These are phyloP conservation scores for Coemansia sp. DNA, from an alignment of 192 early-diverging fungal species.

Conservation along the genomic window DNA sequence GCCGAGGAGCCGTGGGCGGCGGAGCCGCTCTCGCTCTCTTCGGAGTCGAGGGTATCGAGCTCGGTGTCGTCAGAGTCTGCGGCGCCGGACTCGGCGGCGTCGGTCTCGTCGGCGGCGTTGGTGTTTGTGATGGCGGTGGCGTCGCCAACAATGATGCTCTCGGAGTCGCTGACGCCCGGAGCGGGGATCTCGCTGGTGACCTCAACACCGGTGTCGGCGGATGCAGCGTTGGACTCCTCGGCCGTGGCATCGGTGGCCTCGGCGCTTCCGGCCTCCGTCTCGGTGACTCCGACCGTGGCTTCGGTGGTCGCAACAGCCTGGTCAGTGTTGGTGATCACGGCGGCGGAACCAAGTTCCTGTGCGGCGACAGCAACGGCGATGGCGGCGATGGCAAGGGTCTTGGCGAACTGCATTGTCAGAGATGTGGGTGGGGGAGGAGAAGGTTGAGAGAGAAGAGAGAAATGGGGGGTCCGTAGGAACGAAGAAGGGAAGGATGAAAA, in stretches of 20 bases:
- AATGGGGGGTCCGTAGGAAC: background rate
- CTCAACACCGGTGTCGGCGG: background rate
- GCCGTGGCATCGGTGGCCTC: background rate
- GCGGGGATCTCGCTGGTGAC: background rate
- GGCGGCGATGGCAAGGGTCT: constrained; percentile 40
- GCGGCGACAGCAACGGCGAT: constrained; percentile 39
- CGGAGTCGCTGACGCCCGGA: background rate
- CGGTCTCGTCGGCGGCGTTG: background rate
- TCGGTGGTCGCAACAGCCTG: background rate
- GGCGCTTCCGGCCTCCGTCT: constrained; percentile 3
- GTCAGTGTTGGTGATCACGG: constrained; percentile 10
- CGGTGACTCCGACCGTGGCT: background rate
- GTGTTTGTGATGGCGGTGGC: background rate
- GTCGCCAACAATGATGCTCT: background rate
- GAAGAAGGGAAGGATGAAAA: constrained; percentile 10
- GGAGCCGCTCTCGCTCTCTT: background rate
- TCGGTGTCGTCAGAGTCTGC: constrained; percentile 1
- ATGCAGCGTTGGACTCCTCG: background rate
- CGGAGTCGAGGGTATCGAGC: background rate
- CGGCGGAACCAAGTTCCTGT: constrained; percentile 26
- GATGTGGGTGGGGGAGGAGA: background rate
- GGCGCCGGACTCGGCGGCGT: background rate
- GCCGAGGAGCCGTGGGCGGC: background rate
- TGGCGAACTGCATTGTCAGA: constrained; percentile 48
- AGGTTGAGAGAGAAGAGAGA: constrained; percentile 4